Base-by-base conservation (phyloP, 352 stramenopile genomes). In the Elongisporangium undulatum region DNA sequence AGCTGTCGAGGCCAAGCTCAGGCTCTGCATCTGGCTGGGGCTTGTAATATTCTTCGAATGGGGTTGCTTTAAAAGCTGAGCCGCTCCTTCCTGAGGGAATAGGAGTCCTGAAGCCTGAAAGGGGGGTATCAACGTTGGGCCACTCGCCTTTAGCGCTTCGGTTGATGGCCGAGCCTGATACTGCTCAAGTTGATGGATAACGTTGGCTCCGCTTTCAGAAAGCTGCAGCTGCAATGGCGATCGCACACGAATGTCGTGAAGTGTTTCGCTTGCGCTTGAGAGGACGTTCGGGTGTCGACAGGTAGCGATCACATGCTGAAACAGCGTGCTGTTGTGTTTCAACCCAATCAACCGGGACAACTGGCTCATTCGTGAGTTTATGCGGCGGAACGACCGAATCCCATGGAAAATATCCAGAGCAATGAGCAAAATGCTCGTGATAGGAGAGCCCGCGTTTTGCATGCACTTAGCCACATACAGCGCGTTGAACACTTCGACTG, bases 401-500 rank as follows among this genome's bases (percentile, higher is more conserved):
- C 29, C 29, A 41, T 41, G 29, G 8, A 41, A 41, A 2, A 41
- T 41, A 41, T 41, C 29, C 5, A 41, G 9, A 9, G 29, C 29
- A 41, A 41, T 41, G 8, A 41, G 29, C 29, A 41, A 41, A 41
- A 6, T 13, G 13, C 13, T 41, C 8, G 29, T 41, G 9, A 13
- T 13, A 15, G 29, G 8, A 41, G 29, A 41, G 1, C 29, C 29
- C 29, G 29, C 29, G 13, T 15, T 41, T 17, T 79, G 65, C 63
- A 82, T 77, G 49, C 67, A 76, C 6, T 57, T 66, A 1, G 67
- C 61, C 5, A 79, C 19, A 49, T 77, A 84, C 12, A 84, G 38
- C 2, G 67, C 41, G 48, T 79, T 74, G 58, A 79, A 81, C 24
- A 81, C 59, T 17, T 81, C 67, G 19, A 72, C 69, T 0, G 71